Percentiles rank a stretch among this genome's conserved stretches.
Evolutionary conservation across 1,139 yeast genomes (phyloP).

Genomic region (Debaryomyces nepalensis): DNA sequence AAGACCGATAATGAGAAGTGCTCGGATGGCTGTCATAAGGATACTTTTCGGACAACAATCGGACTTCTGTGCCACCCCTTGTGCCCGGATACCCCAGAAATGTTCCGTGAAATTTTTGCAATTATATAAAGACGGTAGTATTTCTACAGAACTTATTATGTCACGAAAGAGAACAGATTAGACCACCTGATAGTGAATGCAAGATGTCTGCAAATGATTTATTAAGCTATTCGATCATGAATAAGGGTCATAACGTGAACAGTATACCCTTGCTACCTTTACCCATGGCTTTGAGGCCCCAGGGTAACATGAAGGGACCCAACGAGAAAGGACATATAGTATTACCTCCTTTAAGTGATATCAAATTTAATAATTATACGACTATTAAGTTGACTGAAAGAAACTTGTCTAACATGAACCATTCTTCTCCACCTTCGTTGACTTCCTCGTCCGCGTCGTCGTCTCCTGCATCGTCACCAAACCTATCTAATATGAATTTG

Average conservation of each 20-base stretch:
- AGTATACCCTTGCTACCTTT: slow-evolving; percentile 15
- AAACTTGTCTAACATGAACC: slow-evolving; percentile 18
- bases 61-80: slow-evolving; percentile 11
- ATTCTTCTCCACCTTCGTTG: slow-evolving; percentile 20
- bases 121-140: slow-evolving; percentile 11
- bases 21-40: slow-evolving; percentile 4
- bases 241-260: slow-evolving; percentile 22
- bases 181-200: neutral
- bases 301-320: neutral
- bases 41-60: slow-evolving; percentile 10
- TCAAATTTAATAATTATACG: slow-evolving; percentile 4
- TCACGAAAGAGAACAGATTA: neutral
- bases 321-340: slow-evolving; percentile 18
- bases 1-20: neutral
- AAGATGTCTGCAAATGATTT: slow-evolving; percentile 35
- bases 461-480: slow-evolving; percentile 17
- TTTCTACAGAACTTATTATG: neutral
- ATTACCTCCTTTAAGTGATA: slow-evolving; percentile 23
- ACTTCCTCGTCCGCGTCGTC: slow-evolving; percentile 18
- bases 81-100: slow-evolving; percentile 15
- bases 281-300: slow-evolving; percentile 11
- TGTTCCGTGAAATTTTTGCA: slow-evolving; percentile 13
- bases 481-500: slow-evolving; percentile 12
- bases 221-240: slow-evolving; percentile 42
- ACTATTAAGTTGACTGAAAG: slow-evolving; percentile 22